phyloP scores from a whole-genome alignment of 495 filamentous ascomycete species.

The Tuber brumale region DNA sequence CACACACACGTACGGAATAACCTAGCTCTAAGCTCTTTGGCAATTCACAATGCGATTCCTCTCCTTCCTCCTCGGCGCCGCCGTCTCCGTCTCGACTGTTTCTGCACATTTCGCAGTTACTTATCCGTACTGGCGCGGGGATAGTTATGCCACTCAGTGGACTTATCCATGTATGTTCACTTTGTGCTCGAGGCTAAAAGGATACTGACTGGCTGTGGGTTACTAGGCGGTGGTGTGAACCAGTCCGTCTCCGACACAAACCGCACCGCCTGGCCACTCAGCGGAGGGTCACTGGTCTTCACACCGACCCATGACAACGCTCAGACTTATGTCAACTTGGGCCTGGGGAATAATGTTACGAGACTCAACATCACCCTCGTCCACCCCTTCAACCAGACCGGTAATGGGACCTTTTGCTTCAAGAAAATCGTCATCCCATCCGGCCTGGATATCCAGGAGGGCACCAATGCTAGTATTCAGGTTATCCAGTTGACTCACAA shows the following conservation, averaged over 20 bases:
- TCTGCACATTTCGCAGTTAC: constrained; percentile 55
- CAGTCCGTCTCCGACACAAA: constrained; percentile 46
- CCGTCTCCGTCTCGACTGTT: constrained; percentile 45
- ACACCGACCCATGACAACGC: constrained; percentile 52
- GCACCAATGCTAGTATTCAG: constrained; percentile 51
- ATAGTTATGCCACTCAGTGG: constrained; percentile 54
- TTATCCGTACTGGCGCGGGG: constrained; percentile 54
- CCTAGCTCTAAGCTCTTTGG: neutral
- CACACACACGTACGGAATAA: neutral
- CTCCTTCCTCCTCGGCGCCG: constrained; percentile 38
- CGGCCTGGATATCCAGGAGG: constrained; percentile 47
- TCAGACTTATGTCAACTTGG: constrained; percentile 58
- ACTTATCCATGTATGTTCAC: constrained; percentile 51
- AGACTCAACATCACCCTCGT: constrained; percentile 58
- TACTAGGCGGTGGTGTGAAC: constrained; percentile 52
- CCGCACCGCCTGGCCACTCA: constrained; percentile 57
- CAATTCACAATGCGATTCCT: constrained; percentile 23
- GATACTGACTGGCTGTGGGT: neutral
- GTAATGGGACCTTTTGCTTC: constrained; percentile 57
- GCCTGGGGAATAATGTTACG: constrained; percentile 52
- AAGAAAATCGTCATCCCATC: constrained; percentile 47
- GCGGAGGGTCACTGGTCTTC: constrained; percentile 52
- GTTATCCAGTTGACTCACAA: constrained; percentile 50
- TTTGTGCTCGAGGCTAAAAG: constrained; percentile 2
- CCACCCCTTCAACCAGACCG: constrained; percentile 54